Evolutionary conservation across 2,329 filamentous ascomycete species (phyloP).

Genomic region (Berkeleyomyces rouxiae): DNA sequence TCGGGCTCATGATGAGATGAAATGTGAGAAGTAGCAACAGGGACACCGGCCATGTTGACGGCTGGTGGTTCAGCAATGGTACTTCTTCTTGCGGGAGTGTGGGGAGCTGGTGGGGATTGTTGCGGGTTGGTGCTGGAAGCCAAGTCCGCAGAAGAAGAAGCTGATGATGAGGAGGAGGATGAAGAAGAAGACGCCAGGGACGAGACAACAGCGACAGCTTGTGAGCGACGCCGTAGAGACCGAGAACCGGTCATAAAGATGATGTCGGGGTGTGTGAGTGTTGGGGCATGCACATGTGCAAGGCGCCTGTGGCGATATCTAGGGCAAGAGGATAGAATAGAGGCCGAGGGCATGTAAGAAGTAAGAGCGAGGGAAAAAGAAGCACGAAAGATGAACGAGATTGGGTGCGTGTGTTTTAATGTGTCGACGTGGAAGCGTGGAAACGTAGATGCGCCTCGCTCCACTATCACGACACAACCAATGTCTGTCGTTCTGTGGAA

Average conservation of each 20-base stretch:
- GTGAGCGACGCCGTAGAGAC: neutral
- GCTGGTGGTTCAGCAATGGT: neutral
- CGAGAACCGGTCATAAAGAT: neutral
- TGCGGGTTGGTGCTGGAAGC: neutral
- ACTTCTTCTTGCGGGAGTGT: neutral
- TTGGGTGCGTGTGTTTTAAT: neutral
- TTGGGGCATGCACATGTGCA: too few relatives aligned
- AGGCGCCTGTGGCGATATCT: too few relatives aligned
- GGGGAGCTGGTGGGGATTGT: neutral
- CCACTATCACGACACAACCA: too few relatives aligned
- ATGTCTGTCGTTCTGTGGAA: too few relatives aligned
- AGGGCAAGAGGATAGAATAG: neutral
- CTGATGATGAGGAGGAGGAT: neutral
- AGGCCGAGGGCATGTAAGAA: neutral
- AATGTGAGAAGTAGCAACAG: neutral
- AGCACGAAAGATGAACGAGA: neutral
- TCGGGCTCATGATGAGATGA: slow-evolving; percentile 4
- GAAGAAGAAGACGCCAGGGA: neutral
- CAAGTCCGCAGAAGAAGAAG: neutral
- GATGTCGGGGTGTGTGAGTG: too few relatives aligned
- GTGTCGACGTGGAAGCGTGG: neutral
- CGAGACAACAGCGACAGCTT: neutral
- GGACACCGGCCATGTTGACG: neutral
- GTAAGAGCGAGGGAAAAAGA: slow-evolving; percentile 10
- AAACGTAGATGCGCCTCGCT: too few relatives aligned